Evolutionary conservation across 202 grass and related monocot species (phyloP), one percentile per base, ranked within the genome.

Genomic region (Saccharum hybrid): DNA sequence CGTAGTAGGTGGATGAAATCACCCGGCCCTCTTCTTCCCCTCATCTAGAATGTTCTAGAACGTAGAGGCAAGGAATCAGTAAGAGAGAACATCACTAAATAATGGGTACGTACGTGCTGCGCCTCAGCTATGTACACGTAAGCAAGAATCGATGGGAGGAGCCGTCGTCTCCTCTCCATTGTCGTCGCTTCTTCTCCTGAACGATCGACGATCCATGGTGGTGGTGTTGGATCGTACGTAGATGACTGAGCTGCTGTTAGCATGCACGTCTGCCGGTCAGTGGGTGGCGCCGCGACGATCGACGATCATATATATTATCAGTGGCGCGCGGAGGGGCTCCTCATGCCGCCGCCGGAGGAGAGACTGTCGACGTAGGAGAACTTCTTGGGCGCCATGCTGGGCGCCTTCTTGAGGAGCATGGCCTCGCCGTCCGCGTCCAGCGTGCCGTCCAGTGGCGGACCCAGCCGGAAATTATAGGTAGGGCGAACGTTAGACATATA

Each of bases 351-450:
- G 75, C 84, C 63, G 63, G 88, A 56, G 26, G 83, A 62, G 68
- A 89, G 85, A 42, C 13, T 95, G 80, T 98, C 90, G 76, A 87
- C 91, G 78, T 98, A 98, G 28, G 95, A 98, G 62, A 93, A 91
- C 83, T 94, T 98, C 88, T 91, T 98, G 69, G 88, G 77, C 0
- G 77, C 81, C 30, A 90, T 16, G 75, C 81, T 81, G 42, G 89
- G 89, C 71, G 82, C 86, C 85, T 93, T 98, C 87, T 91, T 91
- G 73, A 90, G 80, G 37, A 90, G 81, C 80, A 74, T 88, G 74
- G 66, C 78, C 43, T 90, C 87, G 52, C 37, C 76, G 8, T 77
- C 82, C 33, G 90, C 75, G 78, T 91, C 85, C 1, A 90, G 90
- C 23, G 61, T 88, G 80, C 91, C 89, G n/a, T n/a, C n/a, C n/a